Percentiles rank a stretch among this genome's conserved stretches.
Conservation (phyloP, 345 rosid species). For the Excoecaria agallocha region DNA sequence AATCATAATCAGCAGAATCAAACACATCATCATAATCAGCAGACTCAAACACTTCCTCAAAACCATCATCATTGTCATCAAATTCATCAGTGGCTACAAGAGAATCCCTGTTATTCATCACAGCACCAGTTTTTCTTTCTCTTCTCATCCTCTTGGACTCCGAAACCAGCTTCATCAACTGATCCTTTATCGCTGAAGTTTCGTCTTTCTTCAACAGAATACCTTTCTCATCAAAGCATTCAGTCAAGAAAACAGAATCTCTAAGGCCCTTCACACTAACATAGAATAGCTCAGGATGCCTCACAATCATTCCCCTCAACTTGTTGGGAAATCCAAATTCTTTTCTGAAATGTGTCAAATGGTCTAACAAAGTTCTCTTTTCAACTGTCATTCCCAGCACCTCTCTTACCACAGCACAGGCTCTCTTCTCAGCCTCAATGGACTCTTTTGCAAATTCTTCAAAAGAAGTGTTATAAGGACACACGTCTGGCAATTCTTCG, state of each 20-base stretch:
- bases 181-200: slow-evolving; percentile 43
- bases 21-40: slow-evolving; percentile 57
- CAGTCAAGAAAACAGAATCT: slow-evolving; percentile 70
- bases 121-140: slow-evolving; percentile 41
- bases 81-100: slow-evolving; percentile 11
- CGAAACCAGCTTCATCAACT: slow-evolving; percentile 54
- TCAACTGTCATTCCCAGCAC: slow-evolving; percentile 68
- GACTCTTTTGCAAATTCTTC: slow-evolving; percentile 54
- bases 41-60: slow-evolving; percentile 65
- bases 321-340: slow-evolving; percentile 72
- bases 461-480: slow-evolving; percentile 53
- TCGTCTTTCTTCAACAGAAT: slow-evolving; percentile 60
- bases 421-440: slow-evolving; percentile 77
- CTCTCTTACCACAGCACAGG: slow-evolving; percentile 69
- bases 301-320: slow-evolving; percentile 63
- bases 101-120: slow-evolving; percentile 12
- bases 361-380: slow-evolving; percentile 74
- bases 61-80: slow-evolving; percentile 47
- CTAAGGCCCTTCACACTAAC: slow-evolving; percentile 76
- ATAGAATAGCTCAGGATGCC: slow-evolving; percentile 87
- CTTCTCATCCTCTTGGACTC: slow-evolving; percentile 71
- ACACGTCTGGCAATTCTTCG: slow-evolving; percentile 56
- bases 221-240: slow-evolving; percentile 67
- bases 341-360: slow-evolving; percentile 83
- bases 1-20: slow-evolving; percentile 51